Conservation (phyloP, 768 basidiomycete species). For the Naematelia aurantialba region DNA sequence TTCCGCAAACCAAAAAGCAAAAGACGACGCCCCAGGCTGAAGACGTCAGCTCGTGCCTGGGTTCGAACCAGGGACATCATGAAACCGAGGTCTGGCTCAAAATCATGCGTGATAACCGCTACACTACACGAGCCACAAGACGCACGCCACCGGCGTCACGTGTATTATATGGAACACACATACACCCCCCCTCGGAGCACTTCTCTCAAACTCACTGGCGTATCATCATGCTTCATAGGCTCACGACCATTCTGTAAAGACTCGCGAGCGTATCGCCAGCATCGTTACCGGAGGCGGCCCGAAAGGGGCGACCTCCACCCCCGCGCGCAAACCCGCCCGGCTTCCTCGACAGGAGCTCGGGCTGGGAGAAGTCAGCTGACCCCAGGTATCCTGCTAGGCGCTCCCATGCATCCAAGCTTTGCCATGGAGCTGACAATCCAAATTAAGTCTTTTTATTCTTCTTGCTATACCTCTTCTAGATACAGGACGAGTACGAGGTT, state of each 20-base stretch:
- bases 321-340: not conserved
- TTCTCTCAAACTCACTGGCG: no score
- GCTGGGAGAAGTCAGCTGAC: not conserved
- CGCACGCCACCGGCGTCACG: no score
- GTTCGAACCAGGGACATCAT: slow-evolving; percentile 4
- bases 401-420: not conserved
- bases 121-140: slow-evolving; percentile 1
- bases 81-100: not conserved
- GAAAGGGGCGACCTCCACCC: not conserved
- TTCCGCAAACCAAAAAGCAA: no score
- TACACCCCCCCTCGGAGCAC: no score
- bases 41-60: no score
- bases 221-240: not conserved
- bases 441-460: no score
- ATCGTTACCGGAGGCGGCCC: not conserved
- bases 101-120: not conserved
- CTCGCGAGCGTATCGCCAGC: not conserved
- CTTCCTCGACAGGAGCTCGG: not conserved
- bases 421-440: no score
- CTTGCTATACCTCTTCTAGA: no score
- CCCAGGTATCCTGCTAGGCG: not conserved
- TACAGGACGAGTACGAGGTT: no score
- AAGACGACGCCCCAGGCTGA: no score
- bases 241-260: not conserved
- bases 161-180: no score